Base-by-base conservation (phyloP, 306 rosid species). In the Prunus campanulata region DNA sequence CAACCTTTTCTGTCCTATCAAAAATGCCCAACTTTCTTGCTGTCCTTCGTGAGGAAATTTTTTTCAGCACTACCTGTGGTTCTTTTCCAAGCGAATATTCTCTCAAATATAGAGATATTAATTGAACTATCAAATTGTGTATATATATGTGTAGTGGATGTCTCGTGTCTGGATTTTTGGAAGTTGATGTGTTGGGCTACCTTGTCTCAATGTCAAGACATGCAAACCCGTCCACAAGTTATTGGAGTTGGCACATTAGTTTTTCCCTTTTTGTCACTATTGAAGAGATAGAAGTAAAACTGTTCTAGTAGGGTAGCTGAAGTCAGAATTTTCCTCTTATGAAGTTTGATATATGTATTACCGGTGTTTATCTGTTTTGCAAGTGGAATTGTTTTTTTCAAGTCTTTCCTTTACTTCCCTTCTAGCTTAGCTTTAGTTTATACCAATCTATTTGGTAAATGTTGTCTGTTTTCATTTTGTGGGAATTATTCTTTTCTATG, bases 401-500 rank as follows among this genome's bases (percentile, higher is more conserved):
- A 44, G 57, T 11, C 42, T 61, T 46, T 29, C 8, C 57, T 62
- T 47, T 62, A 15, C 11, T 74, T 59, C 19, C 25, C 10, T 55
- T 11, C 24, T 48, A 47, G 29, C 20, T 61, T 47, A 18, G 47
- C 27, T 29, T 11, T 35, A 65, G 11, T 35, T 75, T 11, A 35
- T 51, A 7, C 44, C 29, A 20, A 35, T 32, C 52, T 20, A 30
- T 30, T 32, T 25, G 60, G 25, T 66, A 50, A 49, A 3, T 74
- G 39, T 61, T 82, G 51, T 49, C 67, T 76, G 24, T 76, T 61
- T 56, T 66, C 51, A 59, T 66, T 76, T 46, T 64, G 47, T 49
- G 66, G 69, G 65, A 61, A 42, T 48, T 77, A 39, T 67, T 75
- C 54, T 24, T 30, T 81, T 69, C 74, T 75, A 35, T 87, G 73